Evolutionary conservation across 805 yeast genomes (phyloP), one percentile per base, ranked within the genome.

Genomic region (Soucietia sequanensis): DNA sequence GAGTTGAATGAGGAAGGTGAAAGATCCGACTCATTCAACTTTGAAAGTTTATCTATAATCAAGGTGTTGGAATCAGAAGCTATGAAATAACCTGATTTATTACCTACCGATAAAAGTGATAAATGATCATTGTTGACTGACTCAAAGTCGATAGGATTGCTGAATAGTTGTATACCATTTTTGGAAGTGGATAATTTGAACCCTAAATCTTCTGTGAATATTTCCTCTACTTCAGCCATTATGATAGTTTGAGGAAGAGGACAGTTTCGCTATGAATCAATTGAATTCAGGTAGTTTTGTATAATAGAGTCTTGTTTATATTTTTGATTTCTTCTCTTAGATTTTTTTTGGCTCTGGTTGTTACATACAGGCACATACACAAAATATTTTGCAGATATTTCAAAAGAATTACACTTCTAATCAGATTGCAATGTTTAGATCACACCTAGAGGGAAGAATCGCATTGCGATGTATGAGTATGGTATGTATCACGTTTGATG

Each of bases 161-260:
- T 56, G 33, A 58, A 56, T n/a, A 56, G 29, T 8, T 34, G 25
- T 5, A 52, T 23, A 5, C 70, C 70, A 12, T 44, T 47, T 9
- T 51, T 51, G 2, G 43, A 40, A 5, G 58, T 42, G 18, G 52
- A 50, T 18, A 62, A 43, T 27, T 56, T 55, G 52, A 66, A 67
- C 14, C 70, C 71, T 24, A 64, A 52, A 38, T 60, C 62, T 42
- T 68, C 70, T 3, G 70, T 60, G 5, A 48, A 38, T 6, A 42
- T 30, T 40, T 58, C 64, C 24, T 36, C 41, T 21, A 38, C 12
- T 6, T 34, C 30, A 12, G 37, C 27, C 44, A 37, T 42, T 21
- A 12, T 7, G 35, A 15, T 25, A 6, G 29, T 16, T 15, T 23
- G 11, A 10, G 9, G 33, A 15, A n/a, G 25, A 12, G 25, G n/a